These are phyloP conservation scores for Chaetomium cochliodes DNA, from an alignment of 495 filamentous ascomycete species.

Conservation along the genomic window DNA sequence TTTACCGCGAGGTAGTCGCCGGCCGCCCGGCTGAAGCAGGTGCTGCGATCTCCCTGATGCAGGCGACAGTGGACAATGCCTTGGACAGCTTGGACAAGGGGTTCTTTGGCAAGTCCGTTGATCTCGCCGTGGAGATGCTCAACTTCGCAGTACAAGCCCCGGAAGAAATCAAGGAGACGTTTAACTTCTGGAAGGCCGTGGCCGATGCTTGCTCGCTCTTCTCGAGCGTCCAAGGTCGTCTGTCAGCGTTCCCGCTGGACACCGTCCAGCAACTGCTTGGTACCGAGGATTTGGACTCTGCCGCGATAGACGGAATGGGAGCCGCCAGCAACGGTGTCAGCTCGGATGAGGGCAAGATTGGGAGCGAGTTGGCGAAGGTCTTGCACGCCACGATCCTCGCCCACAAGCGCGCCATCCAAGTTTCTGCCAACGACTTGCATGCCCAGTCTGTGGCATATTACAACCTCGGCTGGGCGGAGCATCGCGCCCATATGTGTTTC, in stretches of 20 bases:
- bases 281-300: slow-evolving; percentile 51
- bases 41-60: slow-evolving; percentile 79
- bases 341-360: slow-evolving; percentile 47
- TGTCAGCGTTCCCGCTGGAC: slow-evolving; percentile 56
- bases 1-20: slow-evolving; percentile 69
- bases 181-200: slow-evolving; percentile 92
- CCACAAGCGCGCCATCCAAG: slow-evolving; percentile 79
- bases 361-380: slow-evolving; percentile 49
- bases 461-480: slow-evolving; percentile 93
- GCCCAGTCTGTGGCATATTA: slow-evolving; percentile 96
- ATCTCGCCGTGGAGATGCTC: slow-evolving; percentile 53
- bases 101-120: slow-evolving; percentile 74
- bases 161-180: slow-evolving; percentile 57
- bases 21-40: slow-evolving; percentile 73
- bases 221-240: slow-evolving; percentile 66
- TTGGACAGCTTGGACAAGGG: slow-evolving; percentile 75
- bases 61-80: slow-evolving; percentile 79
- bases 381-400: slow-evolving; percentile 73
- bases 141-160: slow-evolving; percentile 41
- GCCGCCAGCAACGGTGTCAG: slow-evolving; percentile 43
- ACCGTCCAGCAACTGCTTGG: slow-evolving; percentile 57
- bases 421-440: slow-evolving; percentile 70
- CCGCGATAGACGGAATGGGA: slow-evolving; percentile 70
- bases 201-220: slow-evolving; percentile 88
- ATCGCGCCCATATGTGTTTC: slow-evolving; percentile 69